A percentile compares a stretch with the other conserved stretches of the same genome.
phyloP scores from a whole-genome alignment of 192 early-diverging fungal genomes.

The Coemansia sp. region DNA sequence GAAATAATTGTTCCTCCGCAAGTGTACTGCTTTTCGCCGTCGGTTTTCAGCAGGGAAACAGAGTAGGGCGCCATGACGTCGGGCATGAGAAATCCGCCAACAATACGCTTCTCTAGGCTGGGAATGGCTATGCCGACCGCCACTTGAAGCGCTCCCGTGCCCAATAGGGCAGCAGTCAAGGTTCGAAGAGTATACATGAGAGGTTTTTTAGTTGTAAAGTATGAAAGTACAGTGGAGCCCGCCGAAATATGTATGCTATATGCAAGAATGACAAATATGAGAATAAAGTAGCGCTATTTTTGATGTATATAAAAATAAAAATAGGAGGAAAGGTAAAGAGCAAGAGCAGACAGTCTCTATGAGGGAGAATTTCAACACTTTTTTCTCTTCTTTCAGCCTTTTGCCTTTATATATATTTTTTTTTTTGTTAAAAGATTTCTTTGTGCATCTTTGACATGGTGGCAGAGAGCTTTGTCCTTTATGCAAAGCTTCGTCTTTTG shows the following conservation, averaged over 20 bases:
- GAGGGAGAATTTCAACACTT: background rate
- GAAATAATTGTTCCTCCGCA: conserved; percentile 51
- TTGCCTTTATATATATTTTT: background rate
- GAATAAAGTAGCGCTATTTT: no score
- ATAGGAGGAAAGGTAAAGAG: background rate
- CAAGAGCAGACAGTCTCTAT: background rate
- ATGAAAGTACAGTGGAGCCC: background rate
- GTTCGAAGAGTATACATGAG: background rate
- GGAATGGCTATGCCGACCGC: conserved; percentile 7
- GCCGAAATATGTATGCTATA: no score
- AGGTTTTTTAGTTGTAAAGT: background rate
- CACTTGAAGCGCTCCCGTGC: background rate
- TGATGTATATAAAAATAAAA: background rate
- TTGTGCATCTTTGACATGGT: background rate
- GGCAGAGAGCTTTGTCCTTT: no score
- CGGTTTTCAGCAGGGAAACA: conserved; percentile 10
- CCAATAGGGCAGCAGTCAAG: background rate
- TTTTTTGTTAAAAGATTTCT: background rate
- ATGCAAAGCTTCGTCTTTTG: no score
- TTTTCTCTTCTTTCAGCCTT: background rate
- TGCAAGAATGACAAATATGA: no score
- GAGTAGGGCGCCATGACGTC: conserved; percentile 14
- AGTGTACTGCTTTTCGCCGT: background rate
- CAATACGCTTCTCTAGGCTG: conserved; percentile 21
- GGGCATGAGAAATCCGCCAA: conserved; percentile 36